Conservation (phyloP, 1,284 basidiomycete genomes). For the Rhizoctonia solani region DNA sequence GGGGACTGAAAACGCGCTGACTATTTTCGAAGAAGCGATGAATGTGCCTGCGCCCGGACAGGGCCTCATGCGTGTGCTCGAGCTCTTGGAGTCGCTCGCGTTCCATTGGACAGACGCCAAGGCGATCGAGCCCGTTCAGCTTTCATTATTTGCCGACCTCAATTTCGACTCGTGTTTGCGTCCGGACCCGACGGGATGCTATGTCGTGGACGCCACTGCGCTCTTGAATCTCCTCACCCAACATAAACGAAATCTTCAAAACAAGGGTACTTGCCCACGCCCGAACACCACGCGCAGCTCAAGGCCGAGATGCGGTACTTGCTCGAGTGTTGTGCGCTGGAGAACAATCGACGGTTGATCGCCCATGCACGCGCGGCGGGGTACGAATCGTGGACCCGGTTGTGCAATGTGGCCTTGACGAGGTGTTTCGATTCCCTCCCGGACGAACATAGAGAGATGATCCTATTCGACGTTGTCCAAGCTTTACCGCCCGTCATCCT, state of each 20-base stretch:
- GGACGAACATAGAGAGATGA: constrained; percentile 77
- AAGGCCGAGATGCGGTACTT: constrained; percentile 74
- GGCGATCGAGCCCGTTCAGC: constrained; percentile 58
- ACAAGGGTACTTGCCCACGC: constrained; percentile 67
- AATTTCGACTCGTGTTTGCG: constrained; percentile 77
- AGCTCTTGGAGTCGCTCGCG: constrained; percentile 82
- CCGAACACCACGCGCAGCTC: constrained; percentile 68
- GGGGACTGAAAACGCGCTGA: background rate
- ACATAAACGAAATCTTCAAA: constrained; percentile 65
- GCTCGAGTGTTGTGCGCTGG: constrained; percentile 77
- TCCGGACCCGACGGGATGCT: constrained; percentile 72
- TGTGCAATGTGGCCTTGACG: constrained; percentile 80
- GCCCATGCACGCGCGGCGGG: constrained; percentile 68
- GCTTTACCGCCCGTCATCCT: constrained; percentile 62
- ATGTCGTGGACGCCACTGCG: constrained; percentile 77
- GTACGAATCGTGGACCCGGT: constrained; percentile 80
- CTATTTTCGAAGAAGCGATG: constrained; percentile 56
- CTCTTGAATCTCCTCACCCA: constrained; percentile 67
- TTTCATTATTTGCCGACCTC: constrained; percentile 70
- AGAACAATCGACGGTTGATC: constrained; percentile 85
- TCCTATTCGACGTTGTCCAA: constrained; percentile 85
- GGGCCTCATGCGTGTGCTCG: constrained; percentile 81
- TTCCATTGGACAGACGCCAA: constrained; percentile 87
- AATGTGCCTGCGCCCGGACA: constrained; percentile 68
- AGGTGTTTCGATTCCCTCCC: constrained; percentile 83